phyloP scores from a whole-genome alignment of 352 stramenopile genomes.

The Phytopythium mirpurense region DNA sequence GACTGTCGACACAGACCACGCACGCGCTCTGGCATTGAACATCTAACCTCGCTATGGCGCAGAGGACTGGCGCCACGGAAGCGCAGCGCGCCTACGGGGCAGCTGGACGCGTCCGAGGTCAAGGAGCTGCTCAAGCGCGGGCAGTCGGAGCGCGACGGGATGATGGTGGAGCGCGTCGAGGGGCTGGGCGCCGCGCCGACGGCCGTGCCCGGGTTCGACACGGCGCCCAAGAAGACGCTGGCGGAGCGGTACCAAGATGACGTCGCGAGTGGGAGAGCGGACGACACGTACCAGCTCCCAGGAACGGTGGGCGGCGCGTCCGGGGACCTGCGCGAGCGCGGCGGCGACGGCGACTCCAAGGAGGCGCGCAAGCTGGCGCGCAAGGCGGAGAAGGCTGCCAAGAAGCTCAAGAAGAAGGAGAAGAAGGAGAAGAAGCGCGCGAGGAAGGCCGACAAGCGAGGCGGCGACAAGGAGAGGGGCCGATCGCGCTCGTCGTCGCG shows the following conservation, averaged over 20 bases:
- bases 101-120: slow-evolving; percentile 72
- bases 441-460: slow-evolving; percentile 14
- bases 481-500: slow-evolving; percentile 9
- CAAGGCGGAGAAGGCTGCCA: slow-evolving; percentile 57
- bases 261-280: slow-evolving; percentile 37
- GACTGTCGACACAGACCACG: too few species aligned
- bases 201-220: slow-evolving; percentile 31
- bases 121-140: slow-evolving; percentile 84
- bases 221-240: slow-evolving; percentile 56
- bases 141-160: slow-evolving; percentile 57
- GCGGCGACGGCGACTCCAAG: slow-evolving; percentile 30
- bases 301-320: slow-evolving; percentile 39
- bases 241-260: slow-evolving; percentile 67
- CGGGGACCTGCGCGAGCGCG: not conserved
- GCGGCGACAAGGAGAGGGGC: not conserved
- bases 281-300: slow-evolving; percentile 61
- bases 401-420: slow-evolving; percentile 64
- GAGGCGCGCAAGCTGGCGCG: slow-evolving; percentile 49
- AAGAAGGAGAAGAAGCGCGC: slow-evolving; percentile 49
- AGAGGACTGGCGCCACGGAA: slow-evolving; percentile 65
- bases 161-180: slow-evolving; percentile 79
- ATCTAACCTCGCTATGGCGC: slow-evolving; percentile 1
- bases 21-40: too few species aligned
- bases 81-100: slow-evolving; percentile 32
- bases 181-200: slow-evolving; percentile 75